A percentile compares a stretch with the other conserved stretches of the same genome.
These are phyloP conservation scores for Buddleja alternifolia DNA, from an alignment of 257 asterid species.

Conservation along the genomic window DNA sequence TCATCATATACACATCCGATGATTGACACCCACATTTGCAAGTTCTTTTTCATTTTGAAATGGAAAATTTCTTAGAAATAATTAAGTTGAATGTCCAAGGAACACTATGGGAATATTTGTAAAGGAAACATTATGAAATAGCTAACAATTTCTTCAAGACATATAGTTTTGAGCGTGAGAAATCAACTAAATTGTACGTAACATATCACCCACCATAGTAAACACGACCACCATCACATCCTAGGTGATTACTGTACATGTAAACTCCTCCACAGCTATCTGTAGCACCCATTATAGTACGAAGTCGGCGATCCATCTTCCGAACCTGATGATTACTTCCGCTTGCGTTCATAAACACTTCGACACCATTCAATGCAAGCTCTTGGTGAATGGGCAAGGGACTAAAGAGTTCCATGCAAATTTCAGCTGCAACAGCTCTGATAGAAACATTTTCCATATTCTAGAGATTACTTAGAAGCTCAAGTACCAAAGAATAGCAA, in stretches of 20 bases:
- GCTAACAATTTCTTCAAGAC: no score
- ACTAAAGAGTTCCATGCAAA: slow-evolving; percentile 73
- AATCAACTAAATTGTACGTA: not conserved
- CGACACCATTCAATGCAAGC: slow-evolving; percentile 84
- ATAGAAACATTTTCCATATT: not conserved
- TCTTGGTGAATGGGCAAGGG: slow-evolving; percentile 71
- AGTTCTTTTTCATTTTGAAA: no score
- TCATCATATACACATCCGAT: no score
- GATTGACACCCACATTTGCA: no score
- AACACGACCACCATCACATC: slow-evolving; percentile 82
- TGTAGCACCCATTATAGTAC: slow-evolving; percentile 69
- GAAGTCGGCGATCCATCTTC: slow-evolving; percentile 66
- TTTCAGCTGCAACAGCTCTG: slow-evolving; percentile 87
- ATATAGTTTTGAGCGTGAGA: not conserved
- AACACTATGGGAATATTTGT: no score
- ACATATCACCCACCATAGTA: slow-evolving; percentile 55
- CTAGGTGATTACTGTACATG: slow-evolving; percentile 81
- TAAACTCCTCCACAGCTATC: slow-evolving; percentile 81
- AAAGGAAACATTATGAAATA: no score
- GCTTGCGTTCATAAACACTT: slow-evolving; percentile 88
- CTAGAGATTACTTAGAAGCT: not conserved
- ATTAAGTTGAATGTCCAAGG: no score
- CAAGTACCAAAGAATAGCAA: not conserved
- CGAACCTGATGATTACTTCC: slow-evolving; percentile 71
- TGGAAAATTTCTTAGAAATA: no score